Base-by-base conservation (phyloP, 108 stramenopile species). In the Pseudonitzschia pungens region DNA sequence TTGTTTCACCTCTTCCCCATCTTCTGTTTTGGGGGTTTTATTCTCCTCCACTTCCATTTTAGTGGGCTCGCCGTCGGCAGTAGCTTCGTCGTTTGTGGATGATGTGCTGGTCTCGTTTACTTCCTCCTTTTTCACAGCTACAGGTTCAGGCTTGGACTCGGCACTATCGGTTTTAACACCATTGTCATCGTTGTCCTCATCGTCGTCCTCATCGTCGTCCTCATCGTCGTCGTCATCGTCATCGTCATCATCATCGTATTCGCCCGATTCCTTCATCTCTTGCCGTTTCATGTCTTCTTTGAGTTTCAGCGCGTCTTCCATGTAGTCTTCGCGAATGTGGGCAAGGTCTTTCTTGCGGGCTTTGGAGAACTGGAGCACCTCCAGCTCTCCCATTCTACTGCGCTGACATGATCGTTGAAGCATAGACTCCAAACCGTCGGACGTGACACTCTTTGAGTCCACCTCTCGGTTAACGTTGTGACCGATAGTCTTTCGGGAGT, bases 221-320 rank as follows among this genome's bases (percentile, higher is more conserved):
- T 81, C 84, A n/a, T 75, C 83, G 0, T 88, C 87, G 9, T 88
- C 88, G 33, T 94, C 92, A 16, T 92, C 89, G 26, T 90, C 91
- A 26, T 91, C 87, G 58, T 92, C 92, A 57, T 94, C 89, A 40
- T 85, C 87, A 32, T 73, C 86, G 59, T 82, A 87, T 0, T 89
- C 88, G 0, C 77, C 86, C 22, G 85, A 83, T 48, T 80, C 89
- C 51, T 82, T 83, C 68, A 71, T 56, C 65, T 80, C 79, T 71
- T 87, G 80, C 3, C 76, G 84, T 57, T 89, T 89, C 69, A 91
- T 77, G 26, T 92, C 87, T 74, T 91, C 91, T 63, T 92, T 95
- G 41, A 92, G 65, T 33, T 63, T 74, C 14, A 90, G 69, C 22
- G 91, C 90, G 51, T 87, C 90, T 26, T 82, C 80, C 87, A 92